phyloP scores from a whole-genome alignment of 2,329 filamentous ascomycete genomes.

The Leptographium flavum region DNA sequence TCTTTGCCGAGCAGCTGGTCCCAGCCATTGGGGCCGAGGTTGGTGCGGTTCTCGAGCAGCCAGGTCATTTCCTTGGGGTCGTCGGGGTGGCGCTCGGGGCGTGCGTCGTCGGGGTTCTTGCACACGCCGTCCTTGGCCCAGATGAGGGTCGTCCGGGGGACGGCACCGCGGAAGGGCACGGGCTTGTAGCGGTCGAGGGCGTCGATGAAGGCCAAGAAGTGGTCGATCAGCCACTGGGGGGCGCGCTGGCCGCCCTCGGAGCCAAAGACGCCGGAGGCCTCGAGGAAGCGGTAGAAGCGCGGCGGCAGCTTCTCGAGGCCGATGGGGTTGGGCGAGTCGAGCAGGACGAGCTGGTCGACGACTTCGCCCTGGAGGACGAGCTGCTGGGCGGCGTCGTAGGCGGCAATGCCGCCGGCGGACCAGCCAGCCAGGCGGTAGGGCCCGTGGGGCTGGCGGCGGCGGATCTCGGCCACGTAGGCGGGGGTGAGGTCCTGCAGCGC shows the following conservation, averaged over 20 bases:
- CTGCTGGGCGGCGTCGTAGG: background rate
- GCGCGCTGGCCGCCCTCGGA: background rate
- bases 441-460: constrained; percentile 19
- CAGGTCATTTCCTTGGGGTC: background rate
- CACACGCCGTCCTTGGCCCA: background rate
- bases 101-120: background rate
- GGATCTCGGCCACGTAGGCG: background rate
- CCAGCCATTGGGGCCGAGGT: background rate
- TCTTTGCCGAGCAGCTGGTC: background rate
- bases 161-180: background rate
- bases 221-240: background rate
- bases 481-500: background rate
- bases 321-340: background rate
- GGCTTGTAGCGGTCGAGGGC: background rate
- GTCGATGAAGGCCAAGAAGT: background rate
- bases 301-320: background rate
- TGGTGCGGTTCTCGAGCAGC: background rate
- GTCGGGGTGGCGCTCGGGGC: background rate
- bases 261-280: background rate
- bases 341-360: background rate
- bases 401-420: background rate
- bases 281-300: background rate
- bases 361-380: background rate
- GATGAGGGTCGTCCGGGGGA: background rate
- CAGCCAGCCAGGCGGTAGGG: background rate